Evolutionary conservation across 257 asterid species (phyloP), one percentile per base, ranked within the genome.

Genomic region (Solanum megistacrolobum): DNA sequence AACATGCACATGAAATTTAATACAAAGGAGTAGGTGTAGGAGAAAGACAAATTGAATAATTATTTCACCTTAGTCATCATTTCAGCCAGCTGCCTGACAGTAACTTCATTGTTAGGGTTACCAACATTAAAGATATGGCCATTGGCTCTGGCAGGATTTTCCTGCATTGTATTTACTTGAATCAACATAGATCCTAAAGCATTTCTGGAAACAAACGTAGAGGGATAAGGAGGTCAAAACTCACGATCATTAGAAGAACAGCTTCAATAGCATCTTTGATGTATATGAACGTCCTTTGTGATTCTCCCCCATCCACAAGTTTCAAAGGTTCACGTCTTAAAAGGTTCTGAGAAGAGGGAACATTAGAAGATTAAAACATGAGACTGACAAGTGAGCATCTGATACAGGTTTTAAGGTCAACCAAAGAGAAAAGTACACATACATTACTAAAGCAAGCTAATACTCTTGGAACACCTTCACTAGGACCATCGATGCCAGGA

Each of bases 401-500:
- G 18, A 85, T 52, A 69, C 41, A 23, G 55, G 27, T 21, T 43
- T 74, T 31, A 72, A 25, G 68, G 83, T 52, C 81, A 74, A 76
- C 38, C 21, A 68, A 25, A 39, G 68, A 85, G 39, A 74, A 78
- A 46, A 81, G 91, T 90, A 69, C 27, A 84, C 84, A 84, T 89
- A 95, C 99, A 86, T 95, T 95, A 93, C 99, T 96, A 88, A 96
- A 96, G 93, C 98, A 96, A 29, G 99, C 99, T n/a, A 96, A 92
- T 87, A 96, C 98, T 93, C 99, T 93, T 5, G 99, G 99, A 89
- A 96, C 98, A 87, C 99, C 98, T 91, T 96, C 98, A 48, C 98
- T 95, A 48, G 99, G 99, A 87, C 99, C 99, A 91, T 95, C 98
- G 89, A 96, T 92, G 43, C 99, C 99, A 14, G 98, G 99, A 4